These are phyloP conservation scores for Nicotiana otophora DNA, from an alignment of 257 asterid genomes.

Conservation along the genomic window DNA sequence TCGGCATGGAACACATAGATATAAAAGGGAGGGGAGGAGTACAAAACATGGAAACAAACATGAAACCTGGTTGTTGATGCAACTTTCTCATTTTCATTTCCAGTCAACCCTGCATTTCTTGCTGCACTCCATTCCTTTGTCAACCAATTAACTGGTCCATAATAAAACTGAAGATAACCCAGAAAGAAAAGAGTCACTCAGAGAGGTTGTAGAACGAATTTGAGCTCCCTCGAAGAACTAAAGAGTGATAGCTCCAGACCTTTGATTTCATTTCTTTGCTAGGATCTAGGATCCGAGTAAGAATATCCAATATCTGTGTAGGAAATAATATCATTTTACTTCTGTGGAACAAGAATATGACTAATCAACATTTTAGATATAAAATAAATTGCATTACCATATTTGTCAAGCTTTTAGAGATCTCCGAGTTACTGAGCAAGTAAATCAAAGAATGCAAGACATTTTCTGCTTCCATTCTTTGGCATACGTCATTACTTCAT, in stretches of 20 bases:
- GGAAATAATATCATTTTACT: not conserved
- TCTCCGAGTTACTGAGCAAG: slow-evolving; percentile 47
- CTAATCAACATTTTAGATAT: slow-evolving; percentile 5
- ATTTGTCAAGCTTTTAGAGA: slow-evolving; percentile 32
- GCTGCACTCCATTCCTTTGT: slow-evolving; percentile 24
- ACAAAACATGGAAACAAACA: slow-evolving; percentile 14
- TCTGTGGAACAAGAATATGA: not conserved
- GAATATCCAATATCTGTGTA: slow-evolving; percentile 69
- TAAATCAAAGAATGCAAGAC: slow-evolving; percentile 50
- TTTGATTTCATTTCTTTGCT: slow-evolving; percentile 60
- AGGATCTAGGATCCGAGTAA: slow-evolving; percentile 77
- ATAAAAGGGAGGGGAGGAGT: not conserved
- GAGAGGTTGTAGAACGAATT: slow-evolving; percentile 8
- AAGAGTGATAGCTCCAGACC: slow-evolving; percentile 33
- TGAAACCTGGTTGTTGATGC: slow-evolving; percentile 47
- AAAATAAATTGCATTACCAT: slow-evolving; percentile 39
- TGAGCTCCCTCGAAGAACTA: not conserved
- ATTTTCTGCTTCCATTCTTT: slow-evolving; percentile 68
- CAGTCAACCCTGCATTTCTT: slow-evolving; percentile 21
- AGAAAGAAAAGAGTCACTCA: slow-evolving; percentile 8
- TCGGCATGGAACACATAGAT: not conserved
- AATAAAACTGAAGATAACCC: slow-evolving; percentile 40
- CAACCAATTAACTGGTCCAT: slow-evolving; percentile 41
- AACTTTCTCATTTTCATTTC: slow-evolving; percentile 20
- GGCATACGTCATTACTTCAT: slow-evolving; percentile 68